Evolutionary conservation across 169 alveolate genomes (phyloP).

Genomic region (Cryptosporidium sp.): DNA sequence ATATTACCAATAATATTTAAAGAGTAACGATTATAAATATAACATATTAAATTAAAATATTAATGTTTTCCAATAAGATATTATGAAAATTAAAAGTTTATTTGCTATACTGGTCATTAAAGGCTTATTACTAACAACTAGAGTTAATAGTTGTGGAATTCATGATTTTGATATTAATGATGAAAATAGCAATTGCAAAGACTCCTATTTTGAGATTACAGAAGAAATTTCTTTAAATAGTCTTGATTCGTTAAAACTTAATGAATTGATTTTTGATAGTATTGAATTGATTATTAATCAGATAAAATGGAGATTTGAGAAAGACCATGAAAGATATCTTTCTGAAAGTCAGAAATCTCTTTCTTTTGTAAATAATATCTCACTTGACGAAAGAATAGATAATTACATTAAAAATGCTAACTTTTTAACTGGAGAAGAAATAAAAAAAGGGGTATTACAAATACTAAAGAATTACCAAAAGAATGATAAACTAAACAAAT

Average conservation of each 20-base stretch:
- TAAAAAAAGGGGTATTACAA: slow-evolving; percentile 17
- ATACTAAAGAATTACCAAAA: slow-evolving; percentile 31
- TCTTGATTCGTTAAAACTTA: not conserved
- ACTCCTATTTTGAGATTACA: not conserved
- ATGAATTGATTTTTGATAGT: slow-evolving; percentile 8
- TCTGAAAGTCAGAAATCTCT: slow-evolving; percentile 15
- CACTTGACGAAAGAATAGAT: slow-evolving; percentile 43
- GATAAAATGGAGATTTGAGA: not conserved
- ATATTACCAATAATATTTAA: not conserved
- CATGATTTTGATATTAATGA: slow-evolving; percentile 8
- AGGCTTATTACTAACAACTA: slow-evolving; percentile 7
- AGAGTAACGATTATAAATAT: not conserved
- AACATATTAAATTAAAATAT: not conserved
- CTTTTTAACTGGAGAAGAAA: slow-evolving; percentile 33
- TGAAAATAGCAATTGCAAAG: not conserved
- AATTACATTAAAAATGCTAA: slow-evolving; percentile 17
- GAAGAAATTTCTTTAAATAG: not conserved
- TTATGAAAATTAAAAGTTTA: slow-evolving; percentile 13
- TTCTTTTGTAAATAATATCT: slow-evolving; percentile 5
- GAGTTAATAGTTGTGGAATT: slow-evolving; percentile 6
- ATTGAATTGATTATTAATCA: slow-evolving; percentile 2
- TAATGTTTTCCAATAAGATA: not conserved
- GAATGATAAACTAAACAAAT: not conserved
- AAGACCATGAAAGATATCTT: slow-evolving; percentile 14
- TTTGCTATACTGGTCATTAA: not conserved